Evolutionary conservation across 345 rosid genomes (phyloP).

Genomic region (Geranium brycei): DNA sequence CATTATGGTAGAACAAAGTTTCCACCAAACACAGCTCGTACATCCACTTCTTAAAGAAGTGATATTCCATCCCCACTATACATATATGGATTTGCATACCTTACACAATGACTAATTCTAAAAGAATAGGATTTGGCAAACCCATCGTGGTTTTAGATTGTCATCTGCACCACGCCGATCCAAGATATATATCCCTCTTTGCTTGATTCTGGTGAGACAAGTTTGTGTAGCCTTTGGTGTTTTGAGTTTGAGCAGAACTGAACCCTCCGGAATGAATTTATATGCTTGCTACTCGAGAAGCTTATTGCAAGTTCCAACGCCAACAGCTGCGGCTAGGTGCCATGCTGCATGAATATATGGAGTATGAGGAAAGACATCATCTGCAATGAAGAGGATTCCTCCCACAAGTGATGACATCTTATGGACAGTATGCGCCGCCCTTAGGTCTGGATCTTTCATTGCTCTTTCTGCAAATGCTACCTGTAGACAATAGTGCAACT

Average conservation of each 20-base stretch:
- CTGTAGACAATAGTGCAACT: constrained; percentile 15
- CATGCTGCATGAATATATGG: constrained; percentile 92
- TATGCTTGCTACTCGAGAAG: constrained; percentile 51
- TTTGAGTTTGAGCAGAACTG: constrained; percentile 1
- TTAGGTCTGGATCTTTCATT: constrained; percentile 65
- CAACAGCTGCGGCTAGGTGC: constrained; percentile 96
- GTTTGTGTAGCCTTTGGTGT: background rate
- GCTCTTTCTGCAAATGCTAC: constrained; percentile 77
- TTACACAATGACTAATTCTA: background rate
- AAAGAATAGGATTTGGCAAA: background rate
- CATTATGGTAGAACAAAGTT: background rate
- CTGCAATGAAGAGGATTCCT: constrained; percentile 77
- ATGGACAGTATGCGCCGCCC: constrained; percentile 58
- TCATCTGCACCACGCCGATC: background rate
- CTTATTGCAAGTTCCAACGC: constrained; percentile 79
- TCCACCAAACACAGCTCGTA: background rate
- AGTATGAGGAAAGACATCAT: constrained; percentile 57
- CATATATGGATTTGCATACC: background rate
- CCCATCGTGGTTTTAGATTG: background rate
- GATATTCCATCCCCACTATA: background rate
- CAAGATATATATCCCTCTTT: background rate
- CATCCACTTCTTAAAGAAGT: background rate
- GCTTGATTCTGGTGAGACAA: background rate
- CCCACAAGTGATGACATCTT: constrained; percentile 82
- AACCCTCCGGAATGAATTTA: background rate